These are phyloP conservation scores for Epicoccum nigrum DNA, from an alignment of 2,329 filamentous ascomycete species.

Conservation along the genomic window DNA sequence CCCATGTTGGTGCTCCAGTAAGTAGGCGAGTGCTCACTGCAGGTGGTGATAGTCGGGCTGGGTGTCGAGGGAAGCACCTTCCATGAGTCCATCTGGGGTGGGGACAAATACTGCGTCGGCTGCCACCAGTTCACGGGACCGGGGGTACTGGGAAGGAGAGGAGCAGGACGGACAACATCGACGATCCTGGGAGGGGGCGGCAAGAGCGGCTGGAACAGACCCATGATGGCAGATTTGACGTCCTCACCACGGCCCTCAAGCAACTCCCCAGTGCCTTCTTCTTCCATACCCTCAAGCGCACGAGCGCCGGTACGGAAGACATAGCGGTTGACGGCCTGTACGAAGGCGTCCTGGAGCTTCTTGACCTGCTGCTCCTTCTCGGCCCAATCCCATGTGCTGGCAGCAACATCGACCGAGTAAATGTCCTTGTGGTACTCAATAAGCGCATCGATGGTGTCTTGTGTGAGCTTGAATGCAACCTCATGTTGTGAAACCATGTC, in stretches of 20 bases:
- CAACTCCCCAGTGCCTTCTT: slow-evolving; percentile 93
- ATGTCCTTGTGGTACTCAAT: slow-evolving; percentile 97
- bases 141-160: slow-evolving; percentile 83
- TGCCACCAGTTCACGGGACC: slow-evolving; percentile 80
- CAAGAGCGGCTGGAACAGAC: slow-evolving; percentile 82
- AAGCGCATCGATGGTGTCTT: slow-evolving; percentile 89
- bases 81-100: slow-evolving; percentile 83
- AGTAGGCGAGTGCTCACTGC: slow-evolving; percentile 71
- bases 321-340: slow-evolving; percentile 96
- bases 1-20: slow-evolving; percentile 75
- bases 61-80: slow-evolving; percentile 89
- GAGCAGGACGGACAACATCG: slow-evolving; percentile 85
- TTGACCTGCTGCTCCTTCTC: slow-evolving; percentile 96
- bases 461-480: slow-evolving; percentile 96
- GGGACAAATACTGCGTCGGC: slow-evolving; percentile 66
- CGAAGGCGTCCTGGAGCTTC: slow-evolving; percentile 95
- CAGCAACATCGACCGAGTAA: slow-evolving; percentile 87
- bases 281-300: slow-evolving; percentile 92
- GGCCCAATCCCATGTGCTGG: slow-evolving; percentile 90
- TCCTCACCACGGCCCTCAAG: slow-evolving; percentile 90
- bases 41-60: slow-evolving; percentile 70
- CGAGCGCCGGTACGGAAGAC: slow-evolving; percentile 89
- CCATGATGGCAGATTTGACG: slow-evolving; percentile 85
- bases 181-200: slow-evolving; percentile 87
- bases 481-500: slow-evolving; percentile 98